A percentile compares a stretch with the other conserved stretches of the same genome.
Evolutionary conservation across 2,329 filamentous ascomycete species (phyloP).

Genomic region (Aspergillus sp.): DNA sequence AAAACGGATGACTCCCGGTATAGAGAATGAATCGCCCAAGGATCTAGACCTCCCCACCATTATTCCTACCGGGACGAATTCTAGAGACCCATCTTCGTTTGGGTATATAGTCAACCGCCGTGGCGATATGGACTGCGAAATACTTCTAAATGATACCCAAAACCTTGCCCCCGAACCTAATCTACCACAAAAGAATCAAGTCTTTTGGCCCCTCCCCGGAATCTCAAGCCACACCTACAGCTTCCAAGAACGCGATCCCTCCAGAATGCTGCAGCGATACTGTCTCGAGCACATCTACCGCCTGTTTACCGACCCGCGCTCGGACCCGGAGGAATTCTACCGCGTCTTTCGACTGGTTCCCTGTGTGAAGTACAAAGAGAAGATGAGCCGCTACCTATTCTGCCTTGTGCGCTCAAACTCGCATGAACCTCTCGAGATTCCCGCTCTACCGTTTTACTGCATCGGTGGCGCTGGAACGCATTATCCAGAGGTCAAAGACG

Average conservation of each 20-base stretch:
- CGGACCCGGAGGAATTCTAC: constrained; percentile 51
- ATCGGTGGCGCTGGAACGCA: constrained; percentile 69
- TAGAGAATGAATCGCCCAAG: not conserved
- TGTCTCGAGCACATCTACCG: constrained; percentile 63
- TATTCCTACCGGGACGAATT: not conserved
- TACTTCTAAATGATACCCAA: not conserved
- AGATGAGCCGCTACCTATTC: constrained; percentile 41
- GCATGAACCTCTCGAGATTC: constrained; percentile 57
- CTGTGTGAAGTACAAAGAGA: constrained; percentile 51
- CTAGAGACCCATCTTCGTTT: not conserved
- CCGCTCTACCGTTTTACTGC: constrained; percentile 62
- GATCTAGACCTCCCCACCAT: not conserved
- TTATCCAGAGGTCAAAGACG: constrained; percentile 47
- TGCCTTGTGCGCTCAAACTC: constrained; percentile 38
- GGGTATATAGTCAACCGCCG: not conserved
- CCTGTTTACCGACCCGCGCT: constrained; percentile 51
- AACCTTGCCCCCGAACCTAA: not conserved
- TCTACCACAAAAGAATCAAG: not conserved
- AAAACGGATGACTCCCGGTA: too few species aligned
- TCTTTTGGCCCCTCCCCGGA: not conserved
- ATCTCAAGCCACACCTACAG: constrained; percentile 52
- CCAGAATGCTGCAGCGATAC: constrained; percentile 67
- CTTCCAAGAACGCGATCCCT: constrained; percentile 66
- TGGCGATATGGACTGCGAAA: not conserved
- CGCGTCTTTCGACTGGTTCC: constrained; percentile 70